phyloP scores from a whole-genome alignment of 1,284 basidiomycete species.

The Cryptococcus jaspeensis region DNA sequence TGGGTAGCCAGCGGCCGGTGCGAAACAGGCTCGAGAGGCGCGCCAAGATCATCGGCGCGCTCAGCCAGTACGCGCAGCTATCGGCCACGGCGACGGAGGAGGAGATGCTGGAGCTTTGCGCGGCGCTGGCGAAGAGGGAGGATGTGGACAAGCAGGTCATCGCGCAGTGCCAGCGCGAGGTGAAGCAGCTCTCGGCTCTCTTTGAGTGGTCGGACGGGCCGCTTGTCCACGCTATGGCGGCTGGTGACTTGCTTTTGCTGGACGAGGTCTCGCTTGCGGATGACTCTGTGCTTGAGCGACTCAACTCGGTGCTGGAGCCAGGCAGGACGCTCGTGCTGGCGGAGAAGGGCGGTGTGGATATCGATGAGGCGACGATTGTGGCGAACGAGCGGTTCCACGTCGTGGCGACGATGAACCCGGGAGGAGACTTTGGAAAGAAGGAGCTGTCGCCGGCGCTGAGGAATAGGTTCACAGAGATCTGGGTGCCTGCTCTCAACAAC shows the following conservation, averaged over 20 bases:
- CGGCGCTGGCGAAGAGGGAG: conserved; percentile 13
- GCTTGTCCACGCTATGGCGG: conserved; percentile 84
- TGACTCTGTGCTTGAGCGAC: conserved; percentile 94
- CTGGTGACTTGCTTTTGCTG: conserved; percentile 82
- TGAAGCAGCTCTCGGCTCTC: conserved; percentile 63
- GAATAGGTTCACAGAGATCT: conserved; percentile 99
- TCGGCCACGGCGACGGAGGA: conserved; percentile 25
- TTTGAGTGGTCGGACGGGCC: conserved; percentile 98
- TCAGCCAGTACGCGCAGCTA: conserved; percentile 37
- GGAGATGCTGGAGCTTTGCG: conserved; percentile 23
- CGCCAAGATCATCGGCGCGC: conserved; percentile 39
- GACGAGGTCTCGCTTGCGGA: conserved; percentile 98
- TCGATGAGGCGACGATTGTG: conserved; percentile 65
- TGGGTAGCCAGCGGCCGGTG: conserved; percentile 91
- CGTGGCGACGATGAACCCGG: conserved; percentile 98
- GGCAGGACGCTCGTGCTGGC: conserved; percentile 87
- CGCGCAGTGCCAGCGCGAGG: conserved; percentile 24
- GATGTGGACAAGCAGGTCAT: conserved; percentile 24
- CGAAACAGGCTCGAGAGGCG: conserved; percentile 67
- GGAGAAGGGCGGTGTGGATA: conserved; percentile 78
- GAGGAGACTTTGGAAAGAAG: conserved; percentile 99
- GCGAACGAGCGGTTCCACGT: conserved; percentile 77
- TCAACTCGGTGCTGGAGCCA: conserved; percentile 95
- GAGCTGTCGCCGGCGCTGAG: conserved; percentile 94
- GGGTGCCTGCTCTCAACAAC: conserved; percentile 87